These are phyloP conservation scores for Phoenix dactylifera DNA, from an alignment of 176 grass and related monocot species.

Conservation along the genomic window DNA sequence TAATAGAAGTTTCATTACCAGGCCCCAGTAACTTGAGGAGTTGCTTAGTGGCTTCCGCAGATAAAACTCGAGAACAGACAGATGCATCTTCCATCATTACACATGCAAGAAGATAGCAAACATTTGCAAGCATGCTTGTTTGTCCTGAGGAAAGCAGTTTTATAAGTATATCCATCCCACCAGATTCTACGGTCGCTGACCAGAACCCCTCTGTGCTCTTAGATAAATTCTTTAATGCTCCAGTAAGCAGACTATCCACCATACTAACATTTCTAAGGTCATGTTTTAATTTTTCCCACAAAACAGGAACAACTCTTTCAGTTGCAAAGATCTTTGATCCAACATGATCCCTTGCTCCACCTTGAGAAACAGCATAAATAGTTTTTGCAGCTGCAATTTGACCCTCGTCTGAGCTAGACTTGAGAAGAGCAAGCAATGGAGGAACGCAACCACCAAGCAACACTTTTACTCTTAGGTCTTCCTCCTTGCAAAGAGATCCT, in stretches of 20 bases:
- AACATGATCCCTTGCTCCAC: constrained; percentile 16
- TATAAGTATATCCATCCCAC: constrained; percentile 13
- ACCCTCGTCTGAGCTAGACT: constrained; percentile 13
- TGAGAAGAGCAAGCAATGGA: constrained; percentile 17
- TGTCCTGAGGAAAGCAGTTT: constrained; percentile 9
- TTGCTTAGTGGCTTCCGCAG: constrained; percentile 74
- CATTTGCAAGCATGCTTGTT: constrained; percentile 7
- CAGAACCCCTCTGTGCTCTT: constrained; percentile 13
- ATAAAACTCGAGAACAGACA: constrained; percentile 79
- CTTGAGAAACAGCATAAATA: constrained; percentile 22
- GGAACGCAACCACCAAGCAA: constrained; percentile 14
- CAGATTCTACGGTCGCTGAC: constrained; percentile 5
- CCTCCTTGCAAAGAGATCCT: constrained; percentile 23
- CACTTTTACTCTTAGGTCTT: constrained; percentile 17
- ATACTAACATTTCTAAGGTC: constrained; percentile 3
- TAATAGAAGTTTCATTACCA: constrained; percentile 83
- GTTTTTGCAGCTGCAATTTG: constrained; percentile 16
- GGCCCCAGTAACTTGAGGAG: constrained; percentile 92
- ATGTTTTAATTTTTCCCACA: constrained; percentile 5
- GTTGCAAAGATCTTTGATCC: constrained; percentile 17
- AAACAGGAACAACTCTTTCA: constrained; percentile 15
- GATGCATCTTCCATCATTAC: constrained; percentile 92
- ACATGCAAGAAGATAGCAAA: constrained; percentile 31
- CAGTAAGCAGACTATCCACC: constrained; percentile 11
- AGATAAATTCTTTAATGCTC: constrained; percentile 15